phyloP scores from a whole-genome alignment of 176 grass and related monocot genomes.

The Rhynchospora breviuscula region DNA sequence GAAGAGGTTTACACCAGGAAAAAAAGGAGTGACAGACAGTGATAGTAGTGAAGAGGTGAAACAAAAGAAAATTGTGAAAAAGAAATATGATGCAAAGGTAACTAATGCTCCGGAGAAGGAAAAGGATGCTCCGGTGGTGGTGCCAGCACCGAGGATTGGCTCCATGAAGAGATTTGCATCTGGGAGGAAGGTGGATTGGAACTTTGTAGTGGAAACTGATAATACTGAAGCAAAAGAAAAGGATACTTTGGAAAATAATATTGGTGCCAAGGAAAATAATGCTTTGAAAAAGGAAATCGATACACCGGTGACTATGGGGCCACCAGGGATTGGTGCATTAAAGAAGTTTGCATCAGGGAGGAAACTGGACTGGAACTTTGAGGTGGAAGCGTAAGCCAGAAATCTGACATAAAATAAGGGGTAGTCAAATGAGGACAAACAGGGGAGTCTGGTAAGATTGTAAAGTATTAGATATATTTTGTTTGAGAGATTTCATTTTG shows the following conservation, averaged over 20 bases:
- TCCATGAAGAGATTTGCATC: conserved; percentile 56
- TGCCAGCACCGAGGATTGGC: conserved; percentile 26
- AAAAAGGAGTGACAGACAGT: conserved; percentile 22
- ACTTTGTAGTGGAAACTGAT: conserved; percentile 20
- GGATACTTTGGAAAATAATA: neutral
- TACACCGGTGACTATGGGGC: neutral
- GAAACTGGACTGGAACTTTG: conserved; percentile 34
- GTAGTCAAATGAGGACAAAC: neutral
- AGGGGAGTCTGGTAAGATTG: neutral
- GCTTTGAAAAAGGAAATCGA: conserved; percentile 25
- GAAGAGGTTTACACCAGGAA: conserved; percentile 52
- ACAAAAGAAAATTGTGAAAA: neutral
- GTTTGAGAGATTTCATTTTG: neutral
- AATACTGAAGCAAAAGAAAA: neutral
- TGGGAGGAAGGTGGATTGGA: conserved; percentile 45
- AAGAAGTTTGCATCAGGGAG: conserved; percentile 55
- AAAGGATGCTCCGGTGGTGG: neutral
- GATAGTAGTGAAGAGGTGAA: neutral
- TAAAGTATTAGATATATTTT: neutral
- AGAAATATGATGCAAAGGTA: neutral
- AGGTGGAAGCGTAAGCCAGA: conserved; percentile 27
- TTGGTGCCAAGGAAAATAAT: neutral
- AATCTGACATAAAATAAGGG: conserved; percentile 6
- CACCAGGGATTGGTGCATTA: conserved; percentile 45
- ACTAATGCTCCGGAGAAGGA: conserved; percentile 27